Evolutionary conservation across 441 rosid genomes (phyloP).

Genomic region (Eruca vesicaria): DNA sequence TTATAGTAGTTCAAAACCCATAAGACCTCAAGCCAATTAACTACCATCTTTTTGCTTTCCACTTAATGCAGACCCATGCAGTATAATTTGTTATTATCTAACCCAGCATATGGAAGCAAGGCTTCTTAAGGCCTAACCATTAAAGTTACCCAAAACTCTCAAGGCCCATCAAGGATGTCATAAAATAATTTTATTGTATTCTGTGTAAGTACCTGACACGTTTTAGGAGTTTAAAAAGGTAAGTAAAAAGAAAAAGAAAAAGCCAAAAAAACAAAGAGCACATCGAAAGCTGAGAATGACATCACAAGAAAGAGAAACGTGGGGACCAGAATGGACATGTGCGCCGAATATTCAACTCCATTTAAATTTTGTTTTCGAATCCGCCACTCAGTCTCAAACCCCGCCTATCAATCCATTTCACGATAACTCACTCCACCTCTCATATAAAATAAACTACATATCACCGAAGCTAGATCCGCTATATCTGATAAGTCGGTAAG

Average conservation of each 20-base stretch:
- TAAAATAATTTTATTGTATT: slow-evolving; percentile 10
- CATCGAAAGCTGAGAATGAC: slow-evolving; percentile 44
- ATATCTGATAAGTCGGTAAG: slow-evolving; percentile 49
- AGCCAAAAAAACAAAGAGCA: not conserved
- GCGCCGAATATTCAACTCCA: slow-evolving; percentile 73
- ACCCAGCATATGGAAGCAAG: not conserved
- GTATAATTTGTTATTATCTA: too few relatives aligned
- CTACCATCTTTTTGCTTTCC: too few relatives aligned
- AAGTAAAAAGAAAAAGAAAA: not conserved
- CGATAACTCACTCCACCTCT: slow-evolving; percentile 8
- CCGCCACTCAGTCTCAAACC: slow-evolving; percentile 42
- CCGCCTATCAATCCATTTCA: slow-evolving; percentile 29
- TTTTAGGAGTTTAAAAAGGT: not conserved
- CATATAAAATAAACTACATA: fast-evolving
- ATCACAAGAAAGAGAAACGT: slow-evolving; percentile 28
- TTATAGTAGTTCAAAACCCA: too few relatives aligned
- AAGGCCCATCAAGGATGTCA: not conserved
- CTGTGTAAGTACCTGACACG: not conserved
- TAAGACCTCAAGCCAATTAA: too few relatives aligned
- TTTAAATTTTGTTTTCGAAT: slow-evolving; percentile 79
- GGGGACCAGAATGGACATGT: slow-evolving; percentile 77
- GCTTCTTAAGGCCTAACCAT: not conserved
- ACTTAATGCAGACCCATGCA: too few relatives aligned
- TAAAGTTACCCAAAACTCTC: not conserved
- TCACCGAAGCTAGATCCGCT: slow-evolving; percentile 32